These are phyloP conservation scores for Aspergillus tubingensis DNA, from an alignment of 2,329 filamentous ascomycete species.

Conservation along the genomic window DNA sequence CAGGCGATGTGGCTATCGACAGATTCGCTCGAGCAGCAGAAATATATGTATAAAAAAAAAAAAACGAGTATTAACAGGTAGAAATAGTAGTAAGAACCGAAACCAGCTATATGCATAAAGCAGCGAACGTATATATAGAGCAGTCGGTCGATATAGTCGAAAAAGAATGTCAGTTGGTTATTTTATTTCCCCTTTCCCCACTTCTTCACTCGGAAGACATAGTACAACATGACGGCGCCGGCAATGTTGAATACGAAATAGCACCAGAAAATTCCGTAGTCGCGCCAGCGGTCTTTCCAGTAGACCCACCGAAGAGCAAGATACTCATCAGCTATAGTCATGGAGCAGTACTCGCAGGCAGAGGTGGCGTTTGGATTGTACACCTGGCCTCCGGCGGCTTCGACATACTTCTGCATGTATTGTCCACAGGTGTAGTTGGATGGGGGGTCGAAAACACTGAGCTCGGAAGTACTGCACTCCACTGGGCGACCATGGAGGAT, in stretches of 20 bases:
- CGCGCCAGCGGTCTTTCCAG: constrained; percentile 7
- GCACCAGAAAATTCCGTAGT: constrained; percentile 11
- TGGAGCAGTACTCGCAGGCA: constrained; percentile 7
- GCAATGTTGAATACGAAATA: constrained; percentile 3
- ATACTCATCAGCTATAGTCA: constrained; percentile 1
- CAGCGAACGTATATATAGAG: neutral
- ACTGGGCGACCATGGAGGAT: neutral
- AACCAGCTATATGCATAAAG: neutral
- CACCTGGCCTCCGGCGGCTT: neutral
- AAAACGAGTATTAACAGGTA: no score
- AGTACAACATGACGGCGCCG: constrained; percentile 1
- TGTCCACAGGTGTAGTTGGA: constrained; percentile 2
- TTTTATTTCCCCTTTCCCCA: constrained; percentile 3
- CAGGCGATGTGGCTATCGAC: no score
- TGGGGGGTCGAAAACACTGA: constrained; percentile 7
- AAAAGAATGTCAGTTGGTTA: neutral
- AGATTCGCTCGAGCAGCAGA: no score
- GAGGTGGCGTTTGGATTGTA: constrained; percentile 2
- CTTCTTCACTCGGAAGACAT: constrained; percentile 8
- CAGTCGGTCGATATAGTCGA: neutral
- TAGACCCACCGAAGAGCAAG: constrained; percentile 2
- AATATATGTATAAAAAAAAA: no score
- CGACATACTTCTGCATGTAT: constrained; percentile 5
- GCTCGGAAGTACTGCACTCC: constrained; percentile 1
- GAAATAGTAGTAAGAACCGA: no score